phyloP scores from a whole-genome alignment of 768 basidiomycete species.

The Panus rudis region DNA sequence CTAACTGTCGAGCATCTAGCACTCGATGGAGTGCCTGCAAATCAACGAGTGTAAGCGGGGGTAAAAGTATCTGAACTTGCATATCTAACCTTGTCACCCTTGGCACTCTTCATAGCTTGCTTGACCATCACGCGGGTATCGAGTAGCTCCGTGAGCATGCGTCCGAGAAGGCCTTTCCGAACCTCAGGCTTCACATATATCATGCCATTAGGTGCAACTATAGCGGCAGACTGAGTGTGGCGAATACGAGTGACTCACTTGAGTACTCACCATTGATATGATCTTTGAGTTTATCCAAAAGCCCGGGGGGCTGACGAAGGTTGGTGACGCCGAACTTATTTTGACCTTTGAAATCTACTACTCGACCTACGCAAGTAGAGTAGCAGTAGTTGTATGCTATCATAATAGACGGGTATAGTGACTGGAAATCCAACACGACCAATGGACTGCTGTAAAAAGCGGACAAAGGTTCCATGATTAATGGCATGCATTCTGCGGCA shows the following conservation, averaged over 20 bases:
- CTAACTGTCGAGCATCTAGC: conserved; percentile 86
- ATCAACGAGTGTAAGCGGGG: conserved; percentile 1
- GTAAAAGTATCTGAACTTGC: background rate
- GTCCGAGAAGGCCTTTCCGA: conserved; percentile 75
- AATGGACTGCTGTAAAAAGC: conserved; percentile 91
- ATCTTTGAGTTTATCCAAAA: conserved; percentile 63
- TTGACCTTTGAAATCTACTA: conserved; percentile 78
- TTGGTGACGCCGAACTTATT: conserved; percentile 86
- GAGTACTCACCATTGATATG: conserved; percentile 61
- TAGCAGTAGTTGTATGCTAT: conserved; percentile 98
- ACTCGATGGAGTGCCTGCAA: conserved; percentile 63
- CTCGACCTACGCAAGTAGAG: conserved; percentile 90
- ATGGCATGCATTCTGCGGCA: conserved; percentile 91
- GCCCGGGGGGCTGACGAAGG: conserved; percentile 57
- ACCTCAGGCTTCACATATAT: conserved; percentile 86
- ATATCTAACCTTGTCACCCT: conserved; percentile 59
- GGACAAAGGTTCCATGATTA: conserved; percentile 92
- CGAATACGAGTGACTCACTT: background rate
- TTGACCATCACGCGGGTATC: conserved; percentile 98
- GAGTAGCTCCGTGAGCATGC: conserved; percentile 89
- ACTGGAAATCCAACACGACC: conserved; percentile 93
- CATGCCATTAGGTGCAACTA: conserved; percentile 94
- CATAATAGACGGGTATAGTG: conserved; percentile 95
- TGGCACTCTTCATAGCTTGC: conserved; percentile 83
- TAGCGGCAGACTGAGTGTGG: background rate